A percentile compares a stretch with the other conserved stretches of the same genome.
Conservation (phyloP, 1,284 basidiomycete genomes). For the Austroboletus novae-zelandiae region DNA sequence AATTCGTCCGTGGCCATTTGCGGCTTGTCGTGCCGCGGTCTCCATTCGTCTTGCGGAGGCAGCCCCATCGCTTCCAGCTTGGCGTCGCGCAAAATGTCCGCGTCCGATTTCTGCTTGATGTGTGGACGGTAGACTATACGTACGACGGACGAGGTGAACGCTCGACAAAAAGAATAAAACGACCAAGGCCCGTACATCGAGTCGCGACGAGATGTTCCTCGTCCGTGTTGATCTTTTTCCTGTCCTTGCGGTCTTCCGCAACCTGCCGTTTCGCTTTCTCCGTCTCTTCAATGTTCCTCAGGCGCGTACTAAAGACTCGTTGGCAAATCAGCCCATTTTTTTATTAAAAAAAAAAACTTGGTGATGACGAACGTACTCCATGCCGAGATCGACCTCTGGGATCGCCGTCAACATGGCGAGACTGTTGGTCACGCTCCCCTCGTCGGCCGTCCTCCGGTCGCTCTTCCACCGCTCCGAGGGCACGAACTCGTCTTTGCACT, state of each 20-base stretch:
- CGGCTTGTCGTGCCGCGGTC: conserved; percentile 51
- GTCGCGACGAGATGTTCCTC: conserved; percentile 79
- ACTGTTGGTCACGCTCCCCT: conserved; percentile 91
- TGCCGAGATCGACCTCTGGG: conserved; percentile 95
- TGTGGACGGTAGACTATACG: conserved; percentile 78
- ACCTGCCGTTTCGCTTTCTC: conserved; percentile 91
- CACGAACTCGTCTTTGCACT: conserved; percentile 46
- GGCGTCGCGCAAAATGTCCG: conserved; percentile 82
- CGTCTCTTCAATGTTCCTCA: conserved; percentile 96
- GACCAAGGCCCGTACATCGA: conserved; percentile 62
- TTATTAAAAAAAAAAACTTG: too few relatives aligned
- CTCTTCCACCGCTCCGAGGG: conserved; percentile 70
- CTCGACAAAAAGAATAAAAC: too few relatives aligned
- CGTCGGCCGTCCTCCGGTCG: conserved; percentile 63
- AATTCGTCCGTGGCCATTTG: conserved; percentile 91
- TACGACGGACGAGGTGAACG: conserved; percentile 8
- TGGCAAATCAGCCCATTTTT: neutral
- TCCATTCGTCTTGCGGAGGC: conserved; percentile 55
- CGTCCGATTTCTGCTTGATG: conserved; percentile 76
- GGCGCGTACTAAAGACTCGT: conserved; percentile 62
- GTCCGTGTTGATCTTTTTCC: conserved; percentile 55
- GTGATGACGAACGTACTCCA: conserved; percentile 71
- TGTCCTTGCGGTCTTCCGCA: conserved; percentile 67
- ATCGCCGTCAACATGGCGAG: conserved; percentile 94
- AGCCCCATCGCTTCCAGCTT: conserved; percentile 81